Conservation (phyloP, 208 protist genomes). For the Crithidia bombi region DNA sequence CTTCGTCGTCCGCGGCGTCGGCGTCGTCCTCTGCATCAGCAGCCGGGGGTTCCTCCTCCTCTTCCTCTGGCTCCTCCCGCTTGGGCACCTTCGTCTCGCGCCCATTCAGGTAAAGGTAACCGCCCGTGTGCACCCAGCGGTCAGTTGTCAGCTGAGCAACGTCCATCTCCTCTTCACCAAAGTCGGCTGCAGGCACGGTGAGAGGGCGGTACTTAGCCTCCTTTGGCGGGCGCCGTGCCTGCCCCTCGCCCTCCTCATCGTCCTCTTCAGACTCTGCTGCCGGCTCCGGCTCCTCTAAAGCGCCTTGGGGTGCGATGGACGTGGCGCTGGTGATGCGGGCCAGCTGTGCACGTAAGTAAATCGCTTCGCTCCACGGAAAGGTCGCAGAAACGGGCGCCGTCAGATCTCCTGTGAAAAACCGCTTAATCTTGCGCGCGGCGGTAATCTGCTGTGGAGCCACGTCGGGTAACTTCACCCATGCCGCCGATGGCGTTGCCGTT, state of each 20-base stretch:
- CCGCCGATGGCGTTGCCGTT: conserved; percentile 64
- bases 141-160: conserved; percentile 77
- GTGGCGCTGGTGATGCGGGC: conserved; percentile 92
- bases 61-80: conserved; percentile 78
- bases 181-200: conserved; percentile 59
- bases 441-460: conserved; percentile 94
- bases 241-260: conserved; percentile 63
- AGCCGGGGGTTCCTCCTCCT: conserved; percentile 59
- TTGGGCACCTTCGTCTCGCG: conserved; percentile 91
- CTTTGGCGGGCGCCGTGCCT: conserved; percentile 56
- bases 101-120: conserved; percentile 87
- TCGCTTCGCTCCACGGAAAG: conserved; percentile 93
- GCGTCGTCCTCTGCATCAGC: conserved; percentile 67
- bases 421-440: conserved; percentile 83
- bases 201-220: conserved; percentile 88
- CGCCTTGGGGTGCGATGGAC: conserved; percentile 87
- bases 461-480: conserved; percentile 90
- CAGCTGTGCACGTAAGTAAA: conserved; percentile 94
- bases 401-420: conserved; percentile 93
- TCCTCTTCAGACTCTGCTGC: conserved; percentile 84
- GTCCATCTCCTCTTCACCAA: conserved; percentile 76
- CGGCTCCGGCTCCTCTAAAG: conserved; percentile 84
- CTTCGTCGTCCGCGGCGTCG: conserved; percentile 62
- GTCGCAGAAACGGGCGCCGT: conserved; percentile 70
- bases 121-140: conserved; percentile 90